These are phyloP conservation scores for Scheffersomyces coipomensis DNA, from an alignment of 805 yeast species.

Conservation along the genomic window DNA sequence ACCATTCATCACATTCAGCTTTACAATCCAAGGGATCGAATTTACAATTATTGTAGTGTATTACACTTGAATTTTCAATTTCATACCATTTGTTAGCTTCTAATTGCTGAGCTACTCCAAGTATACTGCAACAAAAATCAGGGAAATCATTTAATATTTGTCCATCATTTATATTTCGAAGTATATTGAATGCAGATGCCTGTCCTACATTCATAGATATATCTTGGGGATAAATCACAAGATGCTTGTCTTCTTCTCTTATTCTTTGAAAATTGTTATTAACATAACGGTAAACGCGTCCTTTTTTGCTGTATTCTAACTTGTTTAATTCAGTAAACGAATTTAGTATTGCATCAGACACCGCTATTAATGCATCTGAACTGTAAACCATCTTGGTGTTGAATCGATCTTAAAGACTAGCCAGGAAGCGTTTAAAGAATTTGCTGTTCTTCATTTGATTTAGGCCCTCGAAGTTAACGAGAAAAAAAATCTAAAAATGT, in stretches of 20 bases:
- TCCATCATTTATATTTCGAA: conserved; percentile 35
- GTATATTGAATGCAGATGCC: conserved; percentile 43
- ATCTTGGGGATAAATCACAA: conserved; percentile 36
- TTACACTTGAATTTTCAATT: conserved; percentile 41
- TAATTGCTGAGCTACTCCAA: conserved; percentile 49
- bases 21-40: conserved; percentile 27
- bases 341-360: conserved; percentile 35
- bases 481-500: too few relatives aligned
- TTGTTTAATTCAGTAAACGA: conserved; percentile 31
- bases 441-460: too few relatives aligned
- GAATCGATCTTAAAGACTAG: too few relatives aligned
- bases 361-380: conserved; percentile 34
- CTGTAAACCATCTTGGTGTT: conserved; percentile 14
- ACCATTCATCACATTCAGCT: conserved; percentile 33
- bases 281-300: conserved; percentile 48
- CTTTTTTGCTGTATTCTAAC: conserved; percentile 40
- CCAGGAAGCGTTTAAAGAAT: too few relatives aligned
- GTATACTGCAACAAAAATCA: conserved; percentile 45
- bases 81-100: conserved; percentile 52
- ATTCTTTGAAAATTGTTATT: conserved; percentile 49
- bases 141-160: conserved; percentile 30
- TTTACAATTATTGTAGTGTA: conserved; percentile 29
- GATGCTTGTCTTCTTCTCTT: conserved; percentile 47
- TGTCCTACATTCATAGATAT: conserved; percentile 32
- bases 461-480: too few relatives aligned